Base-by-base conservation (phyloP, 345 rosid genomes). In the Moricandia arvensis region DNA sequence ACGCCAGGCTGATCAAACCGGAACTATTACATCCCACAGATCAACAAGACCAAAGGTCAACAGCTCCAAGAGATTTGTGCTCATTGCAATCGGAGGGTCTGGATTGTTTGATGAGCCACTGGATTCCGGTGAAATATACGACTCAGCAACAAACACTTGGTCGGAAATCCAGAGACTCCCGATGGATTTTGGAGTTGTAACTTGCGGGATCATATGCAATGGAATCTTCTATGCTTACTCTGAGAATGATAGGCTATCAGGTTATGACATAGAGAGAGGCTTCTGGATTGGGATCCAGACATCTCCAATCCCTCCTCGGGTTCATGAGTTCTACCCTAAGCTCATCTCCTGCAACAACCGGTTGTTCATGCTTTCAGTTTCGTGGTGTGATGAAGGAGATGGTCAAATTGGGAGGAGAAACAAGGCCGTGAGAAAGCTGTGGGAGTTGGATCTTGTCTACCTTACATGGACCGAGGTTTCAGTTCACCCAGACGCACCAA, bases 401-500 rank as follows among this genome's bases (percentile, higher is more conserved):
- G 97, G 99, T 45, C 91, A 87, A 64, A 95, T 95, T 45, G 99
- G 99, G 57, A 85, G 83, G 70, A 87, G 99, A 80, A 95, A 95
- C 91, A 95, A 95, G 86, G 97, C 97, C 0, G 94, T 92, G 58
- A 83, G 97, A 63, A 95, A 92, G 82, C 79, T 95, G 61, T 95
- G 97, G 99, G 97, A 95, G 83, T 85, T 95, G 54, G 97, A 95
- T 82, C 93, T 92, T 73, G 79, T 87, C 80, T 86, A 85, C 86
- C 92, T 92, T 18, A 82, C 83, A 31, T 95, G 99, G 97, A 70
- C 83, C 2, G 90, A 88, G 80, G 96, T 85, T 49, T 89, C 94
- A 0, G 88, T 88, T n/a, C 97, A 95, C 73, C 99, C 97, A 0
- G 99, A 92, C 66, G 99, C 99, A 10, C 99, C 99, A n/a, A 92